Base-by-base conservation (phyloP, 2,329 filamentous ascomycete species). In the Waltergamsia citrina region DNA sequence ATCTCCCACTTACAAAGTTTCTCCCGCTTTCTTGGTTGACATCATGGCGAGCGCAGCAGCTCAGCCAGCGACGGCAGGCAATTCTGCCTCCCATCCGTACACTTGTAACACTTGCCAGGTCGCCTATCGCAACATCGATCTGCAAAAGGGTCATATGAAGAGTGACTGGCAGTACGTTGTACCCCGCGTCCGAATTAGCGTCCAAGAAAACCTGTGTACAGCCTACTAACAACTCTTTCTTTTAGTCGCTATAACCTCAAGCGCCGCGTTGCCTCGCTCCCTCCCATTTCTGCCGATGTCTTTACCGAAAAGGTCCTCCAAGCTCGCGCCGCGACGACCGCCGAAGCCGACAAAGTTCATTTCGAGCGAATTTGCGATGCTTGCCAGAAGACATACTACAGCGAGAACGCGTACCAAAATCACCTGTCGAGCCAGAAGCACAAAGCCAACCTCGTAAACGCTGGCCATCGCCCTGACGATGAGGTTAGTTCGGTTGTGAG, bases 51-150 rank as follows among this genome's bases (percentile, higher is more conserved):
- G 51, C 41, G 48, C 44, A 33, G 53, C 56, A 38, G 42, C 54
- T 33, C 47, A 54, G 20, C 38, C 48, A 34, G 45, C 48, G 20
- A 45, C 46, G 30, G 47, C 48, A 35, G 52, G 49, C 42, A 57
- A 54, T 7, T 49, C 62, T 12, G 51, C 72, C 21, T 70, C 80
- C 18, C 86, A 95, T 55, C 90, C 92, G 2, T 98, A 90, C 63
- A 96, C 90, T 36, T 98, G 92, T 77, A 98, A 96, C 61, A 92
- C 88, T 38, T 98, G 92, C 55, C 86, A 94, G 57, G 88, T 98
- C 47, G 92, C 90, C 34, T 98, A 96, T 63, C 81, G 90, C 45
- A 87, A 85, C 53, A 87, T 85, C 56, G 90, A 96, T 54, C 71
- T 93, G 37, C 92, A 98, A 63, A 81, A 92, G 56, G 80, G 77